Evolutionary conservation across 2,329 filamentous ascomycete genomes (phyloP), one percentile per base, ranked within the genome.

Genomic region (Lecanosticta acicola): DNA sequence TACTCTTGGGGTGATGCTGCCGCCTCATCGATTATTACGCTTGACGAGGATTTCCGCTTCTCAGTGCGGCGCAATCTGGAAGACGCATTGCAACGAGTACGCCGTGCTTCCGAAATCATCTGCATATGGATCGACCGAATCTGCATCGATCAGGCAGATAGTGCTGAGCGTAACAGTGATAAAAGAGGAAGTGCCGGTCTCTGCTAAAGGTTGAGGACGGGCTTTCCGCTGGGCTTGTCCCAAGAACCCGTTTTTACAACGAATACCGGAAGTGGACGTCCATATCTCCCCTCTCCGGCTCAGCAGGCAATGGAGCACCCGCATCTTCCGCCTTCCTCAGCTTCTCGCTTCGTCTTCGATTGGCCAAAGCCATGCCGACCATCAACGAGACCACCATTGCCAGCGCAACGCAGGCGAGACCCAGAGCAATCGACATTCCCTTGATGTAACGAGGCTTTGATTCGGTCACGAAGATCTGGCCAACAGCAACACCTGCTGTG

Each of bases 101-200:
- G 33, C 8, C 7, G 33, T 35, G 7, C 33, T 7, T 35, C 33
- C 16, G 33, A 35, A 5, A 14, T 17, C 7, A n/a, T 35, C 7
- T 37, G 5, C 16, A 4, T 49, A 7, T 43, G 56, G 29, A 57
- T 48, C n/a, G 46, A 48, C 19, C 17, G 41, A 14, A 33, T 48
- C 3, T 45, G 46, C 19, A 48, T 48, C 20, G 32, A 48, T 36
- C 46, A 48, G 29, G 8, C 9, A 4, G 11, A 13, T 9, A 7
- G 20, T 17, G 26, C 20, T 7, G 46, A 48, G 10, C 32, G 34
- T 13, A 33, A 16, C 20, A n/a, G n/a, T n/a, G n/a, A n/a, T n/a
- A n/a, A n/a, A n/a, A n/a, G n/a, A n/a, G n/a, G n/a, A n/a, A n/a
- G n/a, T n/a, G n/a, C n/a, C n/a, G n/a, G n/a, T n/a, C n/a, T n/a